Evolutionary conservation across 2,329 filamentous ascomycete genomes (phyloP).

Genomic region (Botrytis fabae): DNA sequence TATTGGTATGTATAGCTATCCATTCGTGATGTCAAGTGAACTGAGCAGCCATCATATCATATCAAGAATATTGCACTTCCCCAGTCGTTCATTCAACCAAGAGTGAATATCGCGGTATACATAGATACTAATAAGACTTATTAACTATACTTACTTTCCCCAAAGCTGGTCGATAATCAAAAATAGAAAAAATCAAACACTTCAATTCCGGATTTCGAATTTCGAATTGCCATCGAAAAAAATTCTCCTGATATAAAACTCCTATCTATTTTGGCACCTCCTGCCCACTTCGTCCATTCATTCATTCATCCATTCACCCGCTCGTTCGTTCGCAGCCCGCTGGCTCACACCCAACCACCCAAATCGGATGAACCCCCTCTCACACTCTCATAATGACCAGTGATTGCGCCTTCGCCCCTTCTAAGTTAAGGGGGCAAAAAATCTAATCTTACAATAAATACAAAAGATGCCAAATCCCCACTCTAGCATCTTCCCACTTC

Average conservation of each 20-base stretch:
- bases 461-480: not conserved
- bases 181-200: not conserved
- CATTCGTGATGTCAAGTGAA: not conserved
- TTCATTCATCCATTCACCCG: not conserved
- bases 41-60: not conserved
- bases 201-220: not conserved
- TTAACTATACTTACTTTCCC: not conserved
- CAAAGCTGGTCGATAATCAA: no score
- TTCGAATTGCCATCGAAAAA: not conserved
- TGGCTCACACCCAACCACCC: not conserved
- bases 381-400: not conserved
- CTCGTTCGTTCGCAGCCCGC: not conserved
- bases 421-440: not conserved
- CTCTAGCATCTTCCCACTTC: slow-evolving; percentile 2
- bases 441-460: slow-evolving; percentile 17
- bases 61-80: not conserved
- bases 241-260: not conserved
- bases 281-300: not conserved
- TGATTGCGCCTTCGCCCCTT: not conserved
- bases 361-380: not conserved
- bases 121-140: not conserved
- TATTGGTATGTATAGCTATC: not conserved
- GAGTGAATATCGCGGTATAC: no score
- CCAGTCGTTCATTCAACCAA: no score
- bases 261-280: not conserved